A percentile compares a stretch with the other conserved stretches of the same genome.
Conservation (phyloP, 176 grass and related monocot species). For the Aegilops umbellulata region DNA sequence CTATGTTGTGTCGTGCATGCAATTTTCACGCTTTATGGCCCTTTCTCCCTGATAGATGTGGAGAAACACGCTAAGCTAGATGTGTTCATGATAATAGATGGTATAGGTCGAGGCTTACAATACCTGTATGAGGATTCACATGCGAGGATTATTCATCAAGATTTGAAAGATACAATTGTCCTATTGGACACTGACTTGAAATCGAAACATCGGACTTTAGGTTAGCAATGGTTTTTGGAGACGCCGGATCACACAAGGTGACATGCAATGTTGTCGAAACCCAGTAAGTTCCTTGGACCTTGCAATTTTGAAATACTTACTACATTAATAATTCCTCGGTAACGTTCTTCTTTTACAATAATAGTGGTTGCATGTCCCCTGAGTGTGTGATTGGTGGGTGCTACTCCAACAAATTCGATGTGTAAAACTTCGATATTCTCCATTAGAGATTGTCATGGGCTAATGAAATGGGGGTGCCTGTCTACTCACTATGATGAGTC, state of each 20-base stretch:
- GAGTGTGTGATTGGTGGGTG: not conserved
- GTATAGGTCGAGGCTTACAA: not conserved
- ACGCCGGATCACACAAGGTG: not conserved
- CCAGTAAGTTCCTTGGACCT: not conserved
- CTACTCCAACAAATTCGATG: not conserved
- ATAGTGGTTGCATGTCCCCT: not conserved
- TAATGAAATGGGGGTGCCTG: not conserved
- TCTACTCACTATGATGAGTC: not conserved
- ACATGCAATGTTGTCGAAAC: not conserved
- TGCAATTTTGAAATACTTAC: not conserved
- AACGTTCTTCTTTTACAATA: not conserved
- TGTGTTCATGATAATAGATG: not conserved
- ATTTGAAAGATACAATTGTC: not conserved
- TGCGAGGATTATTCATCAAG: not conserved
- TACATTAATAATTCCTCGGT: not conserved
- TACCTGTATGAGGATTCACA: not conserved
- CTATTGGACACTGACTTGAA: not conserved
- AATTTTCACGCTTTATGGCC: too few relatives aligned
- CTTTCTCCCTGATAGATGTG: too few relatives aligned
- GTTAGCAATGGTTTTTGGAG: not conserved
- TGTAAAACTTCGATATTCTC: not conserved
- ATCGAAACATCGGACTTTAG: not conserved
- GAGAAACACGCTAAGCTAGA: too few relatives aligned
- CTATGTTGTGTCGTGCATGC: too few relatives aligned
- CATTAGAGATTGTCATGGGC: not conserved